phyloP scores from a whole-genome alignment of 345 rosid genomes.

The Anacardium occidentale region DNA sequence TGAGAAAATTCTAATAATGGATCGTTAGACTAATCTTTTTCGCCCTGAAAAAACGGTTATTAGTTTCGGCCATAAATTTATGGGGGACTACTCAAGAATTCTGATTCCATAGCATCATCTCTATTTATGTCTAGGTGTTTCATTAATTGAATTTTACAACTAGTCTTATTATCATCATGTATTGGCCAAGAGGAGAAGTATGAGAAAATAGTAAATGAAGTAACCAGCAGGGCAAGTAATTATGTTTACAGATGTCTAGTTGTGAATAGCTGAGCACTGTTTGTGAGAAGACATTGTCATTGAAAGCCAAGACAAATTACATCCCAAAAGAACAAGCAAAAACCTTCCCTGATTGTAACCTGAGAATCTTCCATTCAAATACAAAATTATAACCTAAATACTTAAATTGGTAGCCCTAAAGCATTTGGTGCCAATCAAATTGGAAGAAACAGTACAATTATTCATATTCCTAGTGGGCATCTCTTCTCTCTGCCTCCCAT shows the following conservation, averaged over 20 bases:
- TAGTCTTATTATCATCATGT: too few species aligned
- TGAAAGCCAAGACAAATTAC: too few species aligned
- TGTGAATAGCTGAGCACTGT: not conserved
- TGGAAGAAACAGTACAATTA: conserved; percentile 13
- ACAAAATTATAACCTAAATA: too few species aligned
- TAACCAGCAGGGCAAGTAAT: not conserved
- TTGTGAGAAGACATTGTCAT: not conserved
- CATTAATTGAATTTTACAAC: too few species aligned
- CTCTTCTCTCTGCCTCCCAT: conserved; percentile 1
- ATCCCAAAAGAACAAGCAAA: not conserved
- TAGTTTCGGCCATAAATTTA: too few species aligned
- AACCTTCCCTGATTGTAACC: not conserved
- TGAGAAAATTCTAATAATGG: too few species aligned
- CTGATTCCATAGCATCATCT: too few species aligned
- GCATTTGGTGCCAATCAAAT: conserved; percentile 23
- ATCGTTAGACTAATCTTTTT: too few species aligned
- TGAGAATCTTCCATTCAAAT: conserved; percentile 10
- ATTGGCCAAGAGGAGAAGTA: too few species aligned
- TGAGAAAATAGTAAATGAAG: not conserved
- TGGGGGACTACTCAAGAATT: too few species aligned
- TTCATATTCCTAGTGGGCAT: not conserved
- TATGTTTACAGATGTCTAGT: not conserved
- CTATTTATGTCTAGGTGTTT: too few species aligned
- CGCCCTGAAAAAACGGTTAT: too few species aligned
- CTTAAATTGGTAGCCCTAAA: conserved; percentile 1